Evolutionary conservation across 495 filamentous ascomycete genomes (phyloP).

Genomic region (Penicillium lagena): DNA sequence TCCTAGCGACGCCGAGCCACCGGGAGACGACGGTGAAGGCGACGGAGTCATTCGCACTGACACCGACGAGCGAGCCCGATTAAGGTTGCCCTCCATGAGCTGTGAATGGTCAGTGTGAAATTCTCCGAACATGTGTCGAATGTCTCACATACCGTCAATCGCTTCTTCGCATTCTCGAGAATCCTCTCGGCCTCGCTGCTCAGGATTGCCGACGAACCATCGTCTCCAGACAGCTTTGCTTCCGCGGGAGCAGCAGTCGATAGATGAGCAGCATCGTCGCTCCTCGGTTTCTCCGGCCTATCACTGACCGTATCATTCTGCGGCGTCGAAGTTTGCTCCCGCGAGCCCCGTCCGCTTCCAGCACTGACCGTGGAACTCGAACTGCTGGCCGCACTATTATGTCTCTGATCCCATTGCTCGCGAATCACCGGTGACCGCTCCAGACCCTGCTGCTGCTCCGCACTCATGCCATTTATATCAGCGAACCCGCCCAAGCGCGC

Average conservation of each 20-base stretch:
- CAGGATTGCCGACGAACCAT: constrained; percentile 63
- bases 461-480: background rate
- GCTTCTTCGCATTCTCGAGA: constrained; percentile 81
- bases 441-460: constrained; percentile 1
- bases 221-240: constrained; percentile 35
- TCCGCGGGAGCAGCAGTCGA: constrained; percentile 15
- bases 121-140: background rate
- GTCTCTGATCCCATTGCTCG: constrained; percentile 5
- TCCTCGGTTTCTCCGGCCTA: too few relatives aligned
- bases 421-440: constrained; percentile 9
- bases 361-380: constrained; percentile 37
- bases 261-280: too few relatives aligned
- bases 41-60: constrained; percentile 58
- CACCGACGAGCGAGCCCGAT: constrained; percentile 69
- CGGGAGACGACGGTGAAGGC: constrained; percentile 36
- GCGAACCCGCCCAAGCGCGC: constrained; percentile 15
- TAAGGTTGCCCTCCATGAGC: constrained; percentile 90
- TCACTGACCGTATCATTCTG: constrained; percentile 1
- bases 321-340: constrained; percentile 11
- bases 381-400: constrained; percentile 13
- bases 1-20: constrained; percentile 16
- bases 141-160: constrained; percentile 64
- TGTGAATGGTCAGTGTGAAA: constrained; percentile 20
- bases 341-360: constrained; percentile 20
- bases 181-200: constrained; percentile 83